phyloP scores from a whole-genome alignment of 2,329 filamentous ascomycete genomes.

The Pseudogymnoascus sp. region DNA sequence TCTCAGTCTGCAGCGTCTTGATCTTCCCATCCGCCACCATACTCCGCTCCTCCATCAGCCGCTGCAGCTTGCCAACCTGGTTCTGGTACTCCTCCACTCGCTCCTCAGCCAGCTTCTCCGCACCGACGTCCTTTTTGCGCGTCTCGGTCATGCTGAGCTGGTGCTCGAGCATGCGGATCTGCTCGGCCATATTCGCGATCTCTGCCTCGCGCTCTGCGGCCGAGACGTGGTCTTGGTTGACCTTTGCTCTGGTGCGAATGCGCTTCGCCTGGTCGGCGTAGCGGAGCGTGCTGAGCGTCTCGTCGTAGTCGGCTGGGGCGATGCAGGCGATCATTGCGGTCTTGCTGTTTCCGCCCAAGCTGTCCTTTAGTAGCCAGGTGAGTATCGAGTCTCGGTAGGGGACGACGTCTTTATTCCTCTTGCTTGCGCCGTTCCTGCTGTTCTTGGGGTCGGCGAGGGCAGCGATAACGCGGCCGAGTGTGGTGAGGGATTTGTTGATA shows the following conservation, averaged over 20 bases:
- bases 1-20: slow-evolving; percentile 78
- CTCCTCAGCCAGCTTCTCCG: slow-evolving; percentile 61
- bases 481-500: slow-evolving; percentile 98
- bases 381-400: slow-evolving; percentile 87
- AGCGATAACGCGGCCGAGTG: slow-evolving; percentile 89
- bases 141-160: slow-evolving; percentile 67
- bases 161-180: slow-evolving; percentile 62
- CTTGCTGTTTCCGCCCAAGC: slow-evolving; percentile 91
- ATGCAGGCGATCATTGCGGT: slow-evolving; percentile 99
- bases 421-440: slow-evolving; percentile 43
- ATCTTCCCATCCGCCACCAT: slow-evolving; percentile 93
- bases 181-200: slow-evolving; percentile 89
- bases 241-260: slow-evolving; percentile 85
- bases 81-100: slow-evolving; percentile 91
- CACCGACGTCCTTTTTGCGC: slow-evolving; percentile 64
- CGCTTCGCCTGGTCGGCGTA: slow-evolving; percentile 97
- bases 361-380: slow-evolving; percentile 88
- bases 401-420: slow-evolving; percentile 63
- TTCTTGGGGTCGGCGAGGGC: slow-evolving; percentile 69
- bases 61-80: slow-evolving; percentile 81
- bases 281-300: slow-evolving; percentile 88
- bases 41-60: slow-evolving; percentile 89
- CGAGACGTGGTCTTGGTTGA: slow-evolving; percentile 92
- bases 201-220: slow-evolving; percentile 90
- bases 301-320: slow-evolving; percentile 89